phyloP scores from a whole-genome alignment of 2,329 filamentous ascomycete species.

The Colletotrichum truncatum region DNA sequence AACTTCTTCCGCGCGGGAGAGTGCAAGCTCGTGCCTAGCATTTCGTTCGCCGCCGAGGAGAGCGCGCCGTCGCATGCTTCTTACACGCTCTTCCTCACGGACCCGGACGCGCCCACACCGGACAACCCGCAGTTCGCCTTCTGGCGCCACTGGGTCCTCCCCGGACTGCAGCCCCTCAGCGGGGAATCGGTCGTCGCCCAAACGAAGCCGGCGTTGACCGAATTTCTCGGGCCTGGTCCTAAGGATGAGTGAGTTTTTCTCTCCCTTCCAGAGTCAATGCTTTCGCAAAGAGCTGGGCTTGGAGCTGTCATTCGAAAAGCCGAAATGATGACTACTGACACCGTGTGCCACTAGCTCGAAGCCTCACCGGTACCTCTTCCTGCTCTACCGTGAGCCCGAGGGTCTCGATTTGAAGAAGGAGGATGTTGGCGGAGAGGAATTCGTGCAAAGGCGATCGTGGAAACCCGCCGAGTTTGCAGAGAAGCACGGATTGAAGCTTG shows the following conservation, averaged over 20 bases:
- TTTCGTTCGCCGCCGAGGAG: slow-evolving; percentile 46
- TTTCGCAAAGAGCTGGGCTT: neutral
- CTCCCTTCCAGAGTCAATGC: too few species aligned
- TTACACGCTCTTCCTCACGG: slow-evolving; percentile 60
- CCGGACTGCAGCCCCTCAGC: slow-evolving; percentile 45
- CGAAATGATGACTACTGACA: neutral
- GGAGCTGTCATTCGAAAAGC: neutral
- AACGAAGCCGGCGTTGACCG: slow-evolving; percentile 47
- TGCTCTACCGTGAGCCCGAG: slow-evolving; percentile 52
- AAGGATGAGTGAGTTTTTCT: slow-evolving; percentile 56
- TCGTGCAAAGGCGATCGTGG: slow-evolving; percentile 54
- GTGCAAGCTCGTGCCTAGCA: slow-evolving; percentile 45
- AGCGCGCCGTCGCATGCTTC: slow-evolving; percentile 39
- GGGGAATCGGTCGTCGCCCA: slow-evolving; percentile 35
- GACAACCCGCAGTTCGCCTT: slow-evolving; percentile 64
- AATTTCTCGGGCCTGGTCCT: slow-evolving; percentile 54
- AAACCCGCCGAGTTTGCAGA: slow-evolving; percentile 48
- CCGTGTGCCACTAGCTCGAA: slow-evolving; percentile 45
- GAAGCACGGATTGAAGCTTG: slow-evolving; percentile 47
- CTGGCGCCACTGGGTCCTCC: slow-evolving; percentile 63
- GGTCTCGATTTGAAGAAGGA: slow-evolving; percentile 45
- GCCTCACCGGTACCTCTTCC: slow-evolving; percentile 57
- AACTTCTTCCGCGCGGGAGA: slow-evolving; percentile 51
- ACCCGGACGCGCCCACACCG: slow-evolving; percentile 64
- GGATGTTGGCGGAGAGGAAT: slow-evolving; percentile 57